Percentiles rank a stretch among this genome's conserved stretches.
phyloP scores from a whole-genome alignment of 2,329 filamentous ascomycete species.

The Ceratocystis smalleyi region DNA sequence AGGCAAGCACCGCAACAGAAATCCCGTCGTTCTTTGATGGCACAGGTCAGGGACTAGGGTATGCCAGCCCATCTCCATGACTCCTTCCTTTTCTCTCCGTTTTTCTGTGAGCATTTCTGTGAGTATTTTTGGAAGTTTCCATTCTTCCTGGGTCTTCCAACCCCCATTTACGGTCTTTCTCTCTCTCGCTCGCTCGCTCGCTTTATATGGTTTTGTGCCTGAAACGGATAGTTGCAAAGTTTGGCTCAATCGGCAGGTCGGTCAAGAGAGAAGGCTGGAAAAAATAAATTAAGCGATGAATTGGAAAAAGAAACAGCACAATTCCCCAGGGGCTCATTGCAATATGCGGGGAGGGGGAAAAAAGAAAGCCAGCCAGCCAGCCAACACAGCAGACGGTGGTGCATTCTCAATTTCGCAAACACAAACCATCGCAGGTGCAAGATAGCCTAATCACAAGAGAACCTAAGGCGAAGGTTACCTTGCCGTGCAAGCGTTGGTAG shows the following conservation, averaged over 20 bases:
- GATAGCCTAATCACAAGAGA: too few species aligned
- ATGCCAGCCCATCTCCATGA: neutral
- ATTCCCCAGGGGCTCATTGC: neutral
- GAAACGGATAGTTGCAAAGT: neutral
- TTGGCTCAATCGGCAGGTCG: neutral
- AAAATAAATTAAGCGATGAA: neutral
- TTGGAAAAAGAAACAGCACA: neutral
- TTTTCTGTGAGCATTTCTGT: neutral
- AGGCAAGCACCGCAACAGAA: neutral
- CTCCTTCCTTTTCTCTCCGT: neutral
- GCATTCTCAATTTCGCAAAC: neutral
- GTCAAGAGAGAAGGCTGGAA: neutral
- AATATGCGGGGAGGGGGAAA: neutral
- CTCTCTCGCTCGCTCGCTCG: neutral
- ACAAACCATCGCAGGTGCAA: too few species aligned
- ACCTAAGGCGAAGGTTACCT: neutral
- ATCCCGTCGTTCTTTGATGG: neutral
- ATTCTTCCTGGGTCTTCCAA: neutral
- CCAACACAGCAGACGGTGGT: too few species aligned
- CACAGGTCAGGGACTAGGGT: neutral
- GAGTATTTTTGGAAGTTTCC: neutral
- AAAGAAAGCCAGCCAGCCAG: neutral
- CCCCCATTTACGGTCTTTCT: neutral
- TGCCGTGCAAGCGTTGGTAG: neutral
- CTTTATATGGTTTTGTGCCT: neutral